Evolutionary conservation across 805 yeast species (phyloP), one percentile per base, ranked within the genome.

Genomic region (Candida palmyrensis): DNA sequence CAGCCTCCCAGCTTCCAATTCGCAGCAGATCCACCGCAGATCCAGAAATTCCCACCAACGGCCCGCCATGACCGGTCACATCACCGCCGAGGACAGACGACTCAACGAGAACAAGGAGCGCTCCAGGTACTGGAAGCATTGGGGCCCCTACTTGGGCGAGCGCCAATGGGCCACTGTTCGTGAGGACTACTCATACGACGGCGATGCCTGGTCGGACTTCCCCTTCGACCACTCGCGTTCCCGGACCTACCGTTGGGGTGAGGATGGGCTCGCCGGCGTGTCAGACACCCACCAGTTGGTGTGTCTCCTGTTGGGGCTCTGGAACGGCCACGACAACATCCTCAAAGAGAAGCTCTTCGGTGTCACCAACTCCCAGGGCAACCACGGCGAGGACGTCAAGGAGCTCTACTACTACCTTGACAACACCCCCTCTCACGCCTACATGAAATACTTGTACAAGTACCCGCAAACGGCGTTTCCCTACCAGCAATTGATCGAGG

Each of bases 361-460:
- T 2, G 72, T 87, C 25, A 87, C 96, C 18, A 94, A 94, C 32
- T 87, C 85, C 10, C 89, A 88, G 54, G 97, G 96, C 9, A 89
- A 89, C 55, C 97, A 88, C 56, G 97, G 97, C 36, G 97, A 88
- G 54, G 97, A 88, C 55, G 96, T 86, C 39, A 88, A 88, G 61
- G 94, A 84, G 51, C 57, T 79, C 44, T 84, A 84, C 54, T 88
- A 77, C 53, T 87, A 88, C 51, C 68, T 88, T 40, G 97, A 88
- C 61, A 88, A 86, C 59, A 84, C 94, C 9, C 97, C 97, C 6
- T 74, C 96, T 5, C 96, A 88, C 61, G 80, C 95, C 22, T 88
- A 87, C 61, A 82, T 86, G 83, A 88, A 89, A 65, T 86, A 80
- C 47, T 68, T 86, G 38, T 88, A 88, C 73, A 89, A 89, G 66